Percentiles rank a stretch among this genome's conserved stretches.
Conservation (phyloP, 1,139 yeast genomes). For the Yarrowia galli region DNA sequence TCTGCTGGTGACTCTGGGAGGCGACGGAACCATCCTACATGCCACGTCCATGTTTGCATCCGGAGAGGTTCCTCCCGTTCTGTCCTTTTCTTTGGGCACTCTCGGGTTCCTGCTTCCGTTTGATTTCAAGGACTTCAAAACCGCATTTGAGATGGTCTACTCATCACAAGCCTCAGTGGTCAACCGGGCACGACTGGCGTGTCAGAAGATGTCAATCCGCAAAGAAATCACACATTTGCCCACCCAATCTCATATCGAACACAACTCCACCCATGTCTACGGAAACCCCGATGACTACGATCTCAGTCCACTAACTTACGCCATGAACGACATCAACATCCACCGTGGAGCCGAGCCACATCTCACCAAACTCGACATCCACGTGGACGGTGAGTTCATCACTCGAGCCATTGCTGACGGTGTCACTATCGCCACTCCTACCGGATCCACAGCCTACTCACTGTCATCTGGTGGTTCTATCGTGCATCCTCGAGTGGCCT, state of each 20-base stretch:
- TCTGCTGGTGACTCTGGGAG: constrained; percentile 84
- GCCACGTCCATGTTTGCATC: constrained; percentile 67
- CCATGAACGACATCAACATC: constrained; percentile 88
- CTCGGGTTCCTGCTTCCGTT: constrained; percentile 90
- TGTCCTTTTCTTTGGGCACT: constrained; percentile 90
- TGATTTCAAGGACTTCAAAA: constrained; percentile 63
- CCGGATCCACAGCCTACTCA: constrained; percentile 95
- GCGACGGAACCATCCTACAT: constrained; percentile 90
- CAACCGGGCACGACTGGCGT: constrained; percentile 78
- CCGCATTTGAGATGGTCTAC: constrained; percentile 71
- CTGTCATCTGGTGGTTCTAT: constrained; percentile 91
- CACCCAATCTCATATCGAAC: constrained; percentile 33
- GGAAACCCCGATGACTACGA: constrained; percentile 32
- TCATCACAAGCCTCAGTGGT: constrained; percentile 72
- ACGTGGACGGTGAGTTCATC: constrained; percentile 78
- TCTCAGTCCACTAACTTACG: constrained; percentile 55
- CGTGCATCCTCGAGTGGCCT: constrained; percentile 86
- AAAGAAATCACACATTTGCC: constrained; percentile 39
- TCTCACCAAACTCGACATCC: constrained; percentile 79
- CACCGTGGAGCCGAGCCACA: constrained; percentile 92
- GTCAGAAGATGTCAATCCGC: constrained; percentile 55
- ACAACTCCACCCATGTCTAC: constrained; percentile 24
- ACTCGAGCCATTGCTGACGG: constrained; percentile 96
- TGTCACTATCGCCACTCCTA: constrained; percentile 82
- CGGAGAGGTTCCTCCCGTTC: constrained; percentile 81